Conservation (phyloP, 345 rosid genomes). For the Corchorus capsularis region DNA sequence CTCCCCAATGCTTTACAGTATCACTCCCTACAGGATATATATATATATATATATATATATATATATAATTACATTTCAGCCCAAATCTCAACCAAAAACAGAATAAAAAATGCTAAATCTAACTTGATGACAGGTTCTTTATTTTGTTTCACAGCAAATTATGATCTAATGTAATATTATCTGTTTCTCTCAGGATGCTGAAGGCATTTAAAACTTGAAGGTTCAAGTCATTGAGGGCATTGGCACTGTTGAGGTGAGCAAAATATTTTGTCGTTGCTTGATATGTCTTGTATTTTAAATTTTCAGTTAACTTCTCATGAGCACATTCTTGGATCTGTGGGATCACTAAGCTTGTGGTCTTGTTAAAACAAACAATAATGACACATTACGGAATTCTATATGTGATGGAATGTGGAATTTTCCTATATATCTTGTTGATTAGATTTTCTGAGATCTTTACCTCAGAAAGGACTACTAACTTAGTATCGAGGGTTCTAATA, state of each 20-base stretch:
- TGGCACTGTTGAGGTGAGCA: conserved; percentile 73
- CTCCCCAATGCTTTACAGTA: neutral
- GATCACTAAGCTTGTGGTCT: neutral
- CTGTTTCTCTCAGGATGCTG: conserved; percentile 45
- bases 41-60: neutral
- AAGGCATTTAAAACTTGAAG: conserved; percentile 63
- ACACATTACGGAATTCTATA: neutral
- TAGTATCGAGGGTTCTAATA: neutral
- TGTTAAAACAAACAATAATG: neutral
- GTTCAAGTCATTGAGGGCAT: conserved; percentile 80
- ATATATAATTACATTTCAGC: neutral
- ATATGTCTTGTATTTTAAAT: neutral
- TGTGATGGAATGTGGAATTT: neutral
- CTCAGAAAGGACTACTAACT: neutral
- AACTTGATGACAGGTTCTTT: neutral
- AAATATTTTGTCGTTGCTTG: neutral
- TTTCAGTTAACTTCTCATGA: neutral
- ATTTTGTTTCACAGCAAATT: neutral
- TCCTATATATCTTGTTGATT: neutral
- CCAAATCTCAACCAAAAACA: neutral
- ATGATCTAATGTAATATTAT: neutral
- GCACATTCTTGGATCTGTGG: neutral
- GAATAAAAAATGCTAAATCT: neutral
- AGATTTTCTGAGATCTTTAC: neutral
- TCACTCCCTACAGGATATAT: neutral